Evolutionary conservation across 495 filamentous ascomycete species (phyloP).

Genomic region (Trichoderma virens): DNA sequence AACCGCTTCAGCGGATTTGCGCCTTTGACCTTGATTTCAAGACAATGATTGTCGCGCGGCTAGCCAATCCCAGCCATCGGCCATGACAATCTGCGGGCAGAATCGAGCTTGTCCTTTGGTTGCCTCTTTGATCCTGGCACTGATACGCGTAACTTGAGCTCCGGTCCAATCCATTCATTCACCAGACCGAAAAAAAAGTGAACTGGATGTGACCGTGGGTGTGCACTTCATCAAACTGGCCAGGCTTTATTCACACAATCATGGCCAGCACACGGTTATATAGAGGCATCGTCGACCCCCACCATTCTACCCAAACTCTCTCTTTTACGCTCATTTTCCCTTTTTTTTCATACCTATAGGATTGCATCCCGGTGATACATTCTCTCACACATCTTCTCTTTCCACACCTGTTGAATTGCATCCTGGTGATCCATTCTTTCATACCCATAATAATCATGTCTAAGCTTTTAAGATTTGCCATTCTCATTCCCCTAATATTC

Average conservation of each 20-base stretch:
- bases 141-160: not conserved
- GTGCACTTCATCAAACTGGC: not conserved
- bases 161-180: not conserved
- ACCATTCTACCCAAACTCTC: too few relatives aligned
- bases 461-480: not conserved
- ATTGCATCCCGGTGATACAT: not conserved
- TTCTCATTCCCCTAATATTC: conserved; percentile 33
- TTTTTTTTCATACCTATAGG: not conserved
- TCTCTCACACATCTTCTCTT: not conserved
- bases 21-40: not conserved
- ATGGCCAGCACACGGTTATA: not conserved
- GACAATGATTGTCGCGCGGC: conserved; percentile 2
- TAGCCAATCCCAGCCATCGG: not conserved
- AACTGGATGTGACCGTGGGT: not conserved
- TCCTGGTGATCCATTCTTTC: not conserved
- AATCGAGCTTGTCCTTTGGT: not conserved
- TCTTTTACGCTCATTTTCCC: not conserved
- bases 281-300: not conserved
- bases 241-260: not conserved
- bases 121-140: not conserved
- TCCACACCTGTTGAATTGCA: not conserved
- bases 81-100: not conserved
- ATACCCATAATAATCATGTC: not conserved
- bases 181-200: not conserved
- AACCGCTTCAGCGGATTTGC: not conserved